Evolutionary conservation across 169 alveolate species (phyloP), one percentile per base, ranked within the genome.

Genomic region (Eimeria mitis): DNA sequence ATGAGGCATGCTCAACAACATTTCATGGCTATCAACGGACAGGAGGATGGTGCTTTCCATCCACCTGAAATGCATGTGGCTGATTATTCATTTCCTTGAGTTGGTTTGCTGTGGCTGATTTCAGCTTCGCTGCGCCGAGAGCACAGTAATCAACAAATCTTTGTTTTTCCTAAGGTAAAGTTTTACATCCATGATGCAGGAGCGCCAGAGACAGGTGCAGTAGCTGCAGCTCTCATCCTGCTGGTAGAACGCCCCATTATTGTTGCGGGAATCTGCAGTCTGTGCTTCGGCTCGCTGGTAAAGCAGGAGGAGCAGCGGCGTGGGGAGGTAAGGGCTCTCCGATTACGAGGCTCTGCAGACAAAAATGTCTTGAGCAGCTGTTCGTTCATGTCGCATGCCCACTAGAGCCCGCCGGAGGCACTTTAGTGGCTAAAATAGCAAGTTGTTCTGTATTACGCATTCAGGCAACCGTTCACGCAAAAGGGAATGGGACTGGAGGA

Each of bases 81-180:
- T 25, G 44, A 49, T n/a, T 52, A 28, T 28, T 49, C n/a, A 28
- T 28, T 49, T 78, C 68, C n/a, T 65, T 28, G 8, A 16, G 44
- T 6, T 61, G 94, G 16, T 11, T 16, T 61, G 23, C 11, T 63
- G 84, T 44, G 94, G 47, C 68, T 65, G 83, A 49, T 61, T 65
- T 61, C 81, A 87, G 94, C 94, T 87, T 61, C 79, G 94, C 54
- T 87, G 83, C 61, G 94, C 94, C 42, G 94, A 87, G 81, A 87
- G 94, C 81, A 87, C 81, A 4, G 83, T 61, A n/a, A 87, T 87
- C 59, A 87, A 87, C 94, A 87, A 87, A 56, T 87, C 94, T 37
- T 61, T 87, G 21, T 87, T 87, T 34, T 87, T 87, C 49, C 68
- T 87, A 28, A 87, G 94, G 94, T 87, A 87, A 87, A 47, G 42